A percentile compares a stretch with the other conserved stretches of the same genome.
Evolutionary conservation across 148 eudicot genomes (phyloP).

Genomic region (Linanthus parryae): DNA sequence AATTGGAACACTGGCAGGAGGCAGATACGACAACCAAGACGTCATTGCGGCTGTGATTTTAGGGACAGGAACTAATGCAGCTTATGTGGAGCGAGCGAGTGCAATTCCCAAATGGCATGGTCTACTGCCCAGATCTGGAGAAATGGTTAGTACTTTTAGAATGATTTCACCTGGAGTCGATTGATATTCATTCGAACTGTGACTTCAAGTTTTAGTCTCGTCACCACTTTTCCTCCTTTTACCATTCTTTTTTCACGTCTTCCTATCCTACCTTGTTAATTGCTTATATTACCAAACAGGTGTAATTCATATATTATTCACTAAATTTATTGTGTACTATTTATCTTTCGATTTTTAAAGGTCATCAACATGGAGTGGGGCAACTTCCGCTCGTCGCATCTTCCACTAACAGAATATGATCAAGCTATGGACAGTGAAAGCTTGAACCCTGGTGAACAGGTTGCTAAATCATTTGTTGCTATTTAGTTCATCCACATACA

Average conservation of each 20-base stretch:
- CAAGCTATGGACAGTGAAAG: constrained; percentile 55
- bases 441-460: constrained; percentile 77
- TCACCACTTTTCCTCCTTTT: too few relatives aligned
- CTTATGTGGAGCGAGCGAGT: constrained; percentile 64
- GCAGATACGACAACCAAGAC: constrained; percentile 50
- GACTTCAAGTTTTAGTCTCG: too few relatives aligned
- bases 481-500: too few relatives aligned
- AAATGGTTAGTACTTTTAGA: constrained; percentile 44
- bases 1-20: constrained; percentile 80
- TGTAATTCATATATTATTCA: neutral
- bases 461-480: too few relatives aligned
- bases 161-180: neutral
- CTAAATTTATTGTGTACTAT: neutral
- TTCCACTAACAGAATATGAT: constrained; percentile 72
- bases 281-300: neutral
- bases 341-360: constrained; percentile 20
- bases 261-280: neutral
- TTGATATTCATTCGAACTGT: neutral
- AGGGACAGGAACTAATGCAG: constrained; percentile 81
- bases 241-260: neutral
- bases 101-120: constrained; percentile 77
- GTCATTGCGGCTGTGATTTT: constrained; percentile 58
- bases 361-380: constrained; percentile 91
- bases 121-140: constrained; percentile 60
- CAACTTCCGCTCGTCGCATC: constrained; percentile 56